These are phyloP conservation scores for Sphagnum magellanicum DNA, from an alignment of 228 moss, liverwort and hornwort species.

Conservation along the genomic window DNA sequence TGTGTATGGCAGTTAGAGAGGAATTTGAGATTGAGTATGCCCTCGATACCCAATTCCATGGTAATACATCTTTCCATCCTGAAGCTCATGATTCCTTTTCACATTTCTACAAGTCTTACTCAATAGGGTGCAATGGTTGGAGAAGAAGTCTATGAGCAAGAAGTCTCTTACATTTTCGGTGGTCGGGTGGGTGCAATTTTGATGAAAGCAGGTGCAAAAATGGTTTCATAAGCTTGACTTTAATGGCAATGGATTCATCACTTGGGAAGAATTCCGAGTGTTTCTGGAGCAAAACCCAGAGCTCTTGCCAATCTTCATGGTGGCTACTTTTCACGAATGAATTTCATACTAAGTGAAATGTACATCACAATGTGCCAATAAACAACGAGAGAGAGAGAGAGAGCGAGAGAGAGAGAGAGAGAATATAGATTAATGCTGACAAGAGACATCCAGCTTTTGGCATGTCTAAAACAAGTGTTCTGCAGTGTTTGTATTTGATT, in stretches of 20 bases:
- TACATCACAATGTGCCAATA: too few species aligned
- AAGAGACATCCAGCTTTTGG: too few species aligned
- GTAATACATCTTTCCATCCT: conserved; percentile 5
- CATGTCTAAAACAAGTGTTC: too few species aligned
- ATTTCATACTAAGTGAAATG: too few species aligned
- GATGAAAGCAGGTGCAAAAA: conserved; percentile 49
- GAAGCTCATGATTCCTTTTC: background rate
- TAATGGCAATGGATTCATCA: conserved; percentile 44
- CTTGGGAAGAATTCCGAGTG: conserved; percentile 68
- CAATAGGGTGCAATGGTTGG: too few species aligned
- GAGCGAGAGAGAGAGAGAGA: too few species aligned
- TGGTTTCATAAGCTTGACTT: conserved; percentile 68
- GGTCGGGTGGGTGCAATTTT: too few species aligned
- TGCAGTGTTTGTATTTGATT: too few species aligned
- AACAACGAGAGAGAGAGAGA: too few species aligned
- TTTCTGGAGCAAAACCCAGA: conserved; percentile 83
- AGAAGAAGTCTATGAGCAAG: too few species aligned
- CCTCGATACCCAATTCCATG: conserved; percentile 18
- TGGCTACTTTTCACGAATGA: background rate
- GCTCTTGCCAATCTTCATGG: conserved; percentile 64
- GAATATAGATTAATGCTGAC: too few species aligned
- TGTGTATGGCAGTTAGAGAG: conserved; percentile 19
- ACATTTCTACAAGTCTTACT: background rate
- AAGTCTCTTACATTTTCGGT: too few species aligned
- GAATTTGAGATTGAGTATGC: conserved; percentile 32